These are phyloP conservation scores for Gracilaria vermiculophylla DNA, from an alignment of 23 red algal genomes.

Conservation along the genomic window DNA sequence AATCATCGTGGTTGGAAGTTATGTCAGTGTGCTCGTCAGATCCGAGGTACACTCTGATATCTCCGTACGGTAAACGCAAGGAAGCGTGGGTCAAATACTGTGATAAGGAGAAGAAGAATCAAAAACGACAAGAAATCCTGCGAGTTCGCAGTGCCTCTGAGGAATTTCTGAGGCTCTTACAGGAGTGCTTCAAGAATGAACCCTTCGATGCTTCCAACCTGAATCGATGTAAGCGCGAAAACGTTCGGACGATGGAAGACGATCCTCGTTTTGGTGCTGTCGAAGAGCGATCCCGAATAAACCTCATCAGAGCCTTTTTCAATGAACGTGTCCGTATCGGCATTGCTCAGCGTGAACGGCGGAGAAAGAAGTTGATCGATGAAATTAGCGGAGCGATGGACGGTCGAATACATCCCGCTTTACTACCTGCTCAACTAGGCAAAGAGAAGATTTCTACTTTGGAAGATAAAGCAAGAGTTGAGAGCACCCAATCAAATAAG, in stretches of 20 bases:
- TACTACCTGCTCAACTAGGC: neutral
- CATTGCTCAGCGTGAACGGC: neutral
- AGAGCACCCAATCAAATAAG: neutral
- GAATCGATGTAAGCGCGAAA: constrained; percentile 41
- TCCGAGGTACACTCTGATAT: constrained; percentile 39
- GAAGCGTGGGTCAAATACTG: constrained; percentile 35
- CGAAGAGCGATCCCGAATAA: constrained; percentile 23
- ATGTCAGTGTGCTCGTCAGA: constrained; percentile 53
- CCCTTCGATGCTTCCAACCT: constrained; percentile 14
- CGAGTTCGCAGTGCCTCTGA: neutral
- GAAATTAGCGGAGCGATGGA: constrained; percentile 15
- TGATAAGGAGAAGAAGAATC: neutral
- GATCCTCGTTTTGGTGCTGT: constrained; percentile 53
- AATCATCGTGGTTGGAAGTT: constrained; percentile 54
- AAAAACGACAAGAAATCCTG: neutral
- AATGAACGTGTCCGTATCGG: neutral
- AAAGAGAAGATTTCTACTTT: neutral
- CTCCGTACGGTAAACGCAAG: constrained; percentile 49
- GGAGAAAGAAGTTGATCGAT: constrained; percentile 14
- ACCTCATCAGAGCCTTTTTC: constrained; percentile 37
- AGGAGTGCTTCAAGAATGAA: constrained; percentile 50
- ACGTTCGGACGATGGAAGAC: constrained; percentile 25
- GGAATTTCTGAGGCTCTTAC: constrained; percentile 20
- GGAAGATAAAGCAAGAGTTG: neutral
- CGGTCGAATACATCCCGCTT: constrained; percentile 33